Evolutionary conservation across 2,329 filamentous ascomycete genomes (phyloP), one percentile per base, ranked within the genome.

Genomic region (Botrytis pseudocinerea): DNA sequence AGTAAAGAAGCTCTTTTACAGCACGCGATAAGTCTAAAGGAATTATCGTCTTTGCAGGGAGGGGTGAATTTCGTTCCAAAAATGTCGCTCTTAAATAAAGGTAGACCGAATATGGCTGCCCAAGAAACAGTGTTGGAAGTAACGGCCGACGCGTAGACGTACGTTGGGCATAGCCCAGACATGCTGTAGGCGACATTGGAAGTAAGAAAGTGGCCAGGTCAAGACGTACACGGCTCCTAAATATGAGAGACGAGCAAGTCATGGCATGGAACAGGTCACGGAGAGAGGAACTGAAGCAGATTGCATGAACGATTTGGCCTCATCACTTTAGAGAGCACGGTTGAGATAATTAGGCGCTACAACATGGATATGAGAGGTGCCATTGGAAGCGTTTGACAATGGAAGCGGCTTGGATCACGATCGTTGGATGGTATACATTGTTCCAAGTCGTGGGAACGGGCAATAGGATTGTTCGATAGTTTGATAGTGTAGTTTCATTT

Each of bases 1-100:
- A 87, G 87, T 76, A 85, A 86, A 73, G 85, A 87, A 65, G 85
- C 85, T 78, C 83, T 93, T 71, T 80, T 84, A 73, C 78, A 82
- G 40, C 87, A 89, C 78, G 85, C 83, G n/a, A 82, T 82, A 63
- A 80, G 79, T 71, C 77, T 87, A 63, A 82, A 79, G 73, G 81
- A 80, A 69, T 81, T 81, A 25, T 76, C 76, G 38, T 80, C 80
- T 40, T 70, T 79, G 38, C 80, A 82, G 72, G 80, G 80, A 16
- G 73, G 78, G 3, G 74, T 81, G 73, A 79, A 80, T 71, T 80
- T 79, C 63, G 74, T 80, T 20, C 78, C 79, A 28, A 77, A 73
- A 68, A 75, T 80, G 74, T 77, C 78, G 20, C 69, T 78, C 64
- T 78, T 77, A 54, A 75, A 65, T 16, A 78, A 77, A 69, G 77